These are phyloP conservation scores for Escovopsis weberi DNA, from an alignment of 2,329 filamentous ascomycete genomes.

Conservation along the genomic window DNA sequence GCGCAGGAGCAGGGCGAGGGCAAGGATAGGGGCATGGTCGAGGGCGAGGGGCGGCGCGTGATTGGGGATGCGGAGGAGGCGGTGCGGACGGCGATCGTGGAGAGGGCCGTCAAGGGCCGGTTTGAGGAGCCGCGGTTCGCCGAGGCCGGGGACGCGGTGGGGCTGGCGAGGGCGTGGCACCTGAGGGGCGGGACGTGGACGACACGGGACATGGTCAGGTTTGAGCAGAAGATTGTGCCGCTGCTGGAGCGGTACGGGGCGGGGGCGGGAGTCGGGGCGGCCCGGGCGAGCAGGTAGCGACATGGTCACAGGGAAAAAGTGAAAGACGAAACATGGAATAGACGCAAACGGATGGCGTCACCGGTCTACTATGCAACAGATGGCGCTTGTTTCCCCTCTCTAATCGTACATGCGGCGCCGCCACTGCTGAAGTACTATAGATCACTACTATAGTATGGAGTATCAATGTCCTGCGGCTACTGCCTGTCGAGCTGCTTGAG, in stretches of 20 bases:
- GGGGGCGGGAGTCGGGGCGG: conserved; percentile 8
- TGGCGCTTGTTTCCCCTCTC: too few species aligned
- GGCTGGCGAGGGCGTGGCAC: conserved; percentile 22
- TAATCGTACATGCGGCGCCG: too few species aligned
- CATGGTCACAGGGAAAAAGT: not conserved
- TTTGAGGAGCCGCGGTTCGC: conserved; percentile 22
- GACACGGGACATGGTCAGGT: conserved; percentile 18
- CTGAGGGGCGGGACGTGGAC: conserved; percentile 23
- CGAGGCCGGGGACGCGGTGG: conserved; percentile 18
- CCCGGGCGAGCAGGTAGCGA: conserved; percentile 11
- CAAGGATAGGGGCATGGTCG: conserved; percentile 4
- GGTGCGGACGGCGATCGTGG: conserved; percentile 18
- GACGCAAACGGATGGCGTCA: not conserved
- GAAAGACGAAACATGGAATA: too few species aligned
- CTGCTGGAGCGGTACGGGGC: conserved; percentile 16
- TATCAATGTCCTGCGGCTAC: conserved; percentile 11
- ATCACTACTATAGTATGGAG: too few species aligned
- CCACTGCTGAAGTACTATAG: too few species aligned
- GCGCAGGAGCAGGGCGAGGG: conserved; percentile 8
- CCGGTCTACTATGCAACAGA: too few species aligned
- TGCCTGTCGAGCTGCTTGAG: conserved; percentile 28
- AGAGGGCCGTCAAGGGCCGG: conserved; percentile 20
- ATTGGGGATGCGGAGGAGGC: conserved; percentile 20
- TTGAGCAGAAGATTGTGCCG: conserved; percentile 25
- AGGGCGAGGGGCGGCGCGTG: conserved; percentile 9